phyloP scores from a whole-genome alignment of 169 alveolate genomes.

The Cryptosporidium ubiquitum region DNA sequence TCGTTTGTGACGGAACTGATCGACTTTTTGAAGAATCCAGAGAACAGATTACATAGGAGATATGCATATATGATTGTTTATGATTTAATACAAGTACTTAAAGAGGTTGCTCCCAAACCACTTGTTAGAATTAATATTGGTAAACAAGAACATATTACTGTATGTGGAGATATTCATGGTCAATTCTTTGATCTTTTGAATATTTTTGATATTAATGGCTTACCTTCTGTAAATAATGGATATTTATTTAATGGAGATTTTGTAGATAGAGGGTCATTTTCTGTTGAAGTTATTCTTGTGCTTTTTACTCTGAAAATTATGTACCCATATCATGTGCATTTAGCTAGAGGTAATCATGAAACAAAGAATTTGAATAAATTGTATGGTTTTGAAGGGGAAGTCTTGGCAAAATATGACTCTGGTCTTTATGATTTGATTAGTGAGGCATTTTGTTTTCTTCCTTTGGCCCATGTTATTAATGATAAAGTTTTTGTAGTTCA shows the following conservation, averaged over 20 bases:
- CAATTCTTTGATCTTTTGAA: slow-evolving; percentile 97
- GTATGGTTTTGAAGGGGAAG: slow-evolving; percentile 99
- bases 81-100: slow-evolving; percentile 88
- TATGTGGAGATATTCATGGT: slow-evolving; percentile 99
- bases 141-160: slow-evolving; percentile 92
- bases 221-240: slow-evolving; percentile 95
- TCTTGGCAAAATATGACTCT: slow-evolving; percentile 94
- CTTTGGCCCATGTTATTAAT: slow-evolving; percentile 96
- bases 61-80: slow-evolving; percentile 90
- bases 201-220: slow-evolving; percentile 96
- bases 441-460: slow-evolving; percentile 95
- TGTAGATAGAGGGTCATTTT: slow-evolving; percentile 99
- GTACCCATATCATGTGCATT: slow-evolving; percentile 94
- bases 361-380: slow-evolving; percentile 95
- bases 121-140: slow-evolving; percentile 90
- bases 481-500: slow-evolving; percentile 95
- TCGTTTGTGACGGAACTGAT: slow-evolving; percentile 79
- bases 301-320: slow-evolving; percentile 91
- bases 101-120: slow-evolving; percentile 83
- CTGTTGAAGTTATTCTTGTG: slow-evolving; percentile 94
- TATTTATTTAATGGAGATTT: slow-evolving; percentile 99
- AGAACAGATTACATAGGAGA: slow-evolving; percentile 92
- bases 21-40: slow-evolving; percentile 89
- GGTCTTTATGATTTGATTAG: slow-evolving; percentile 89
- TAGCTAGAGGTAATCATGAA: slow-evolving; percentile 99